Conservation (phyloP, 2,329 filamentous ascomycete species). For the Calonectria leucothoes region DNA sequence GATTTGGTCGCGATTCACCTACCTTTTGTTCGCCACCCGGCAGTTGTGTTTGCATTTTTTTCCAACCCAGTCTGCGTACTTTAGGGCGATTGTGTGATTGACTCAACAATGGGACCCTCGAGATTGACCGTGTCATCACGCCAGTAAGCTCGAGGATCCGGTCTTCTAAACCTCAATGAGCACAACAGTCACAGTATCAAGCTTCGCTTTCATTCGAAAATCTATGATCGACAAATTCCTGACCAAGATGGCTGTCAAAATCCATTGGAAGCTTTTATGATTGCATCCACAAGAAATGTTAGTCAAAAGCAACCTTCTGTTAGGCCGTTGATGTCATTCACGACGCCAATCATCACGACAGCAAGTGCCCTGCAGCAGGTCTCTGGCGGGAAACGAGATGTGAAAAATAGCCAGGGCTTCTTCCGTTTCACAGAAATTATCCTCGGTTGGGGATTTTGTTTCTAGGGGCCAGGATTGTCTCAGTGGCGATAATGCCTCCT, state of each 20-base stretch:
- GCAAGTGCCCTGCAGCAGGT: background rate
- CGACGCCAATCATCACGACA: background rate
- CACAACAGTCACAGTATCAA: background rate
- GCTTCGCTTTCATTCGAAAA: background rate
- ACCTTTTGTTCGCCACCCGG: background rate
- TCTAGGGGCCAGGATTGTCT: background rate
- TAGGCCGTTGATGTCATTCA: background rate
- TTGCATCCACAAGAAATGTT: background rate
- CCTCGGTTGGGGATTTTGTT: background rate
- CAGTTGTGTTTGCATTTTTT: background rate
- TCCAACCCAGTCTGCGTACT: background rate
- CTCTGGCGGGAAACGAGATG: background rate
- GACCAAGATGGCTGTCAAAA: background rate
- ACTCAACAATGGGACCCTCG: background rate
- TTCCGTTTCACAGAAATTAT: background rate
- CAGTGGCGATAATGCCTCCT: background rate
- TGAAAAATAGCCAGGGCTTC: background rate
- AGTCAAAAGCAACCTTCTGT: background rate
- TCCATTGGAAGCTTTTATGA: background rate
- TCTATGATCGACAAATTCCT: background rate
- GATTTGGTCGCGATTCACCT: background rate
- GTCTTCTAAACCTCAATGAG: background rate
- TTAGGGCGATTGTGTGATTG: background rate
- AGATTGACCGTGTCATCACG: background rate
- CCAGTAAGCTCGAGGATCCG: no score